Evolutionary conservation across 768 basidiomycete genomes (phyloP), one percentile per base, ranked within the genome.

Genomic region (Daedaleopsis sinensis): DNA sequence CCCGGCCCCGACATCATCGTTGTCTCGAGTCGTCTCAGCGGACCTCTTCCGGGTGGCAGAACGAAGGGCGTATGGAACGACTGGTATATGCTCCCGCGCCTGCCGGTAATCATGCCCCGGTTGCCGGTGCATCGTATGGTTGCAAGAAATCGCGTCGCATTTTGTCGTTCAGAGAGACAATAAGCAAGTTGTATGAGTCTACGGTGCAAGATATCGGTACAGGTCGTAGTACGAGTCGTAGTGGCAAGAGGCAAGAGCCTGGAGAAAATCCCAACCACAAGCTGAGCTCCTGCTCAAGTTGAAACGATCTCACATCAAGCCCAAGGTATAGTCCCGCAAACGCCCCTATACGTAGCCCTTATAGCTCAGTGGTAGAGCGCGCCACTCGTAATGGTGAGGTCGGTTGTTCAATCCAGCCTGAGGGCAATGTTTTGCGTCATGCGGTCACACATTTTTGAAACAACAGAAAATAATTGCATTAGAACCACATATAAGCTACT

Each of bases 331-430:
- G 3, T 3, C 11, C 39, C 5, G 7, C 27, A 32, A 32, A 32
- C 3, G 27, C 3, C 7, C 27, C 27, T 7, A 32, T 32, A 42
- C 0, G 24, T 10, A 24, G 53, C 59, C 59, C 59, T 44, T 60
- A 54, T 60, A 60, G 61, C 61, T 63, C 61, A 63, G 61, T 63
- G 61, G 61, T 63, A 63, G 61, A 63, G 61, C 61, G 61, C 57
- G 61, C 61, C 61, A 63, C 61, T 63, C 61, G 61, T 63, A 63
- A 63, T 63, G 61, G 61, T 63, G 61, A 63, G 61, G 61, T 63
- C 61, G 61, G 61, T 63, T 63, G 61, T 63, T 63, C 61, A 63
- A 63, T 63, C 61, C 61, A 63, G 61, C 61, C 61, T 57, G 56
- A 43, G 61, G 61, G 61, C 61, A 57, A n/a, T n/a, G n/a, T n/a